phyloP scores from a whole-genome alignment of 306 rosid genomes.

The Ormosia emarginata region DNA sequence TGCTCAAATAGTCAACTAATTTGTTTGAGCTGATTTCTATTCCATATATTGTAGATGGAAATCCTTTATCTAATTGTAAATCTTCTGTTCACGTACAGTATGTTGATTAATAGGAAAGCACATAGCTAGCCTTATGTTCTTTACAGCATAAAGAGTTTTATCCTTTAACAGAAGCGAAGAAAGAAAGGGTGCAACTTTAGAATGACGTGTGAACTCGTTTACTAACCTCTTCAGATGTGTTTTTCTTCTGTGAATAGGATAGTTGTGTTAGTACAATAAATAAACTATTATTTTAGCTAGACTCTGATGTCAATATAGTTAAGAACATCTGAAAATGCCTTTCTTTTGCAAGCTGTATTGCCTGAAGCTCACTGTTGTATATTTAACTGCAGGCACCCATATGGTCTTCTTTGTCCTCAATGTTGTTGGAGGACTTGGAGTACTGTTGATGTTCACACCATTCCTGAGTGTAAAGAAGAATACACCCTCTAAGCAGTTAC shows the following conservation, averaged over 20 bases:
- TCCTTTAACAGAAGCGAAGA: neutral
- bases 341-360: neutral
- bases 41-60: neutral
- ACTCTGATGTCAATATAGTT: neutral
- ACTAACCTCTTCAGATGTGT: neutral
- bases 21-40: neutral
- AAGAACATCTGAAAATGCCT: too few species aligned
- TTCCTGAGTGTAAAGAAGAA: neutral
- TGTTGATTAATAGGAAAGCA: neutral
- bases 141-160: neutral
- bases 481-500: neutral
- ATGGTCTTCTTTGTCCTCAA: slow-evolving; percentile 18
- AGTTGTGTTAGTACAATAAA: neutral
- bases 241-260: neutral
- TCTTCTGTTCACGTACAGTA: neutral
- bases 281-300: neutral
- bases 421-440: neutral
- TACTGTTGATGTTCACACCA: slow-evolving; percentile 10
- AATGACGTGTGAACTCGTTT: neutral
- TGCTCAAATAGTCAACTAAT: neutral
- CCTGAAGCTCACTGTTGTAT: neutral
- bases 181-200: neutral
- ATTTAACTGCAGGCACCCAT: slow-evolving; percentile 9
- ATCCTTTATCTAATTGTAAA: neutral
- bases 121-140: neutral